phyloP scores from a whole-genome alignment of 176 grass and related monocot species.

The Pontederia crassipes region DNA sequence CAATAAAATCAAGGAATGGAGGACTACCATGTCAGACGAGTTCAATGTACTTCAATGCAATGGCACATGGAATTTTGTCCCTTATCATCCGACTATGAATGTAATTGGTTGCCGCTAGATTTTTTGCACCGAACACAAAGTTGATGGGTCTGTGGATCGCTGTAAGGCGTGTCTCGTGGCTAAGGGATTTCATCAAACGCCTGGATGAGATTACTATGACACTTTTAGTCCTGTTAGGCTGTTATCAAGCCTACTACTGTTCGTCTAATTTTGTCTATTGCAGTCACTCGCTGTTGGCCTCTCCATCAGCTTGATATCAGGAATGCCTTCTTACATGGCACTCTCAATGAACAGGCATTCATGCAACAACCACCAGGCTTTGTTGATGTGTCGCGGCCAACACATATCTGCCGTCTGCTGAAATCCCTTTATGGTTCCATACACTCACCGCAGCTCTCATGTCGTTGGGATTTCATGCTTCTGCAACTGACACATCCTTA shows the following conservation, averaged over 20 bases:
- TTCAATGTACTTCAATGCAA: no score
- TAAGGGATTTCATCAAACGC: background rate
- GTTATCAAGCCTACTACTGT: background rate
- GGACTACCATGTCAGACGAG: no score
- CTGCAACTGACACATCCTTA: background rate
- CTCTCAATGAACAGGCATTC: background rate
- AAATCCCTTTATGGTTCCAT: conserved; percentile 1
- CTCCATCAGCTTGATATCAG: background rate
- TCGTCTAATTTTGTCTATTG: background rate
- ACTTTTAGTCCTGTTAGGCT: background rate
- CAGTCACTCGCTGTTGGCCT: background rate
- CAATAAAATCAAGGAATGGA: no score
- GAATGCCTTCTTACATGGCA: conserved; percentile 1
- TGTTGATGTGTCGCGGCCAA: background rate
- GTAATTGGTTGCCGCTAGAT: no score
- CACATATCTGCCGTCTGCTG: background rate
- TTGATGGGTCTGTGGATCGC: no score
- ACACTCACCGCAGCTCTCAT: background rate
- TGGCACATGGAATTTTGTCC: no score
- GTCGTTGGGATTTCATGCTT: background rate
- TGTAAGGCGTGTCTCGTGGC: no score
- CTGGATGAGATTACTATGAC: background rate
- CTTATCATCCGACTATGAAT: no score
- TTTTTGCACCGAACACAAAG: no score
- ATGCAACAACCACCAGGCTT: background rate